Evolutionary conservation across 371 early-diverging fungal species (phyloP).

Genomic region (Syncephalastrum racemosum): DNA sequence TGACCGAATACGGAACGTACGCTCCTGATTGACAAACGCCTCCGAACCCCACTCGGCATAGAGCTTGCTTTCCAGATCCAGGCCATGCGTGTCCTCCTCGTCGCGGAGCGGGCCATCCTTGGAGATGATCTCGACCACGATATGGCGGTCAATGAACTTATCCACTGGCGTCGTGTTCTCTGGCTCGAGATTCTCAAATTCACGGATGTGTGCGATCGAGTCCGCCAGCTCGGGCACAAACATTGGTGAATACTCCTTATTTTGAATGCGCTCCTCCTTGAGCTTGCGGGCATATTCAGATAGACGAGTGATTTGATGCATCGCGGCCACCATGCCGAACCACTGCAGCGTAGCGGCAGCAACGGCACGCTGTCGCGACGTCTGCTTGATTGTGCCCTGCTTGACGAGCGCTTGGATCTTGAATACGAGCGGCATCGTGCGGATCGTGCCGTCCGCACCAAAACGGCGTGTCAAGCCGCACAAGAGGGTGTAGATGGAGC

Average conservation of each 20-base stretch:
- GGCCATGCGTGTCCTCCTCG: slow-evolving; percentile 46
- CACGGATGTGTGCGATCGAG: slow-evolving; percentile 1
- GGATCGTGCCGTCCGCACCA: slow-evolving; percentile 61
- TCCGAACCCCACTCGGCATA: slow-evolving; percentile 42
- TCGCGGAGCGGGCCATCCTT: slow-evolving; percentile 44
- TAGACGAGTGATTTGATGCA: slow-evolving; percentile 36
- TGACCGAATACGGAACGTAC: slow-evolving; percentile 45
- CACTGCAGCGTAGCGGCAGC: slow-evolving; percentile 59
- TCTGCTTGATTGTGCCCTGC: slow-evolving; percentile 26
- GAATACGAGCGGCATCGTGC: slow-evolving; percentile 65
- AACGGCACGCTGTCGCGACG: slow-evolving; percentile 56
- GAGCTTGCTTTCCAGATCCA: slow-evolving; percentile 43
- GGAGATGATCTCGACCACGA: slow-evolving; percentile 39
- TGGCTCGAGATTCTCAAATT: slow-evolving; percentile 31
- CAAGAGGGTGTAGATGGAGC: slow-evolving; percentile 53
- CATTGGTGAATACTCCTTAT: slow-evolving; percentile 38
- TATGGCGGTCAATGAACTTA: slow-evolving; percentile 30
- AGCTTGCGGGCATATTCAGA: slow-evolving; percentile 28
- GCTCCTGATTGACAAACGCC: slow-evolving; percentile 36
- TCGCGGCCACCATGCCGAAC: slow-evolving; percentile 40
- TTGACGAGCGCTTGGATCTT: slow-evolving; percentile 51
- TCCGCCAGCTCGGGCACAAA: slow-evolving; percentile 20
- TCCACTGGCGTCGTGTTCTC: slow-evolving; percentile 25
- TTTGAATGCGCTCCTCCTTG: slow-evolving; percentile 30
- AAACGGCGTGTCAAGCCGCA: slow-evolving; percentile 54